Evolutionary conservation across 2,329 filamentous ascomycete genomes (phyloP).

Genomic region (Aspergillus sp.): DNA sequence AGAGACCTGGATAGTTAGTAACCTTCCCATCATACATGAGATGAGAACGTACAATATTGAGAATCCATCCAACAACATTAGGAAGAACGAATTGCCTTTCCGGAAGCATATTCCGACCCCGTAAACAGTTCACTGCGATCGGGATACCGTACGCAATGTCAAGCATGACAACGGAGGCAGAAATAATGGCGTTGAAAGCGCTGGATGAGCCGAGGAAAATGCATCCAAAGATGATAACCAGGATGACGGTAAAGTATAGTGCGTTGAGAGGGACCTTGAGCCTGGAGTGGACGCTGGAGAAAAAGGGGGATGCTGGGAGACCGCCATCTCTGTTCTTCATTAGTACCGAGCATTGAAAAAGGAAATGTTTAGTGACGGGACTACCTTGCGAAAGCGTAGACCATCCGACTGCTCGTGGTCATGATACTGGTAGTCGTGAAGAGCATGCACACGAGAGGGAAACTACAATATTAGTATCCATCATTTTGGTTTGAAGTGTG

Average conservation of each 20-base stretch:
- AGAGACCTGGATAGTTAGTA: slow-evolving; percentile 38
- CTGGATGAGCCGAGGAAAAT: slow-evolving; percentile 62
- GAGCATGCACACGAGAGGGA: slow-evolving; percentile 26
- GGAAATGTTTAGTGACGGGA: background rate
- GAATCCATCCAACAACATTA: slow-evolving; percentile 50
- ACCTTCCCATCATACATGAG: background rate
- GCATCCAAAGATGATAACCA: slow-evolving; percentile 61
- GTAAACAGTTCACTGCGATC: slow-evolving; percentile 60
- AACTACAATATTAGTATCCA: slow-evolving; percentile 9
- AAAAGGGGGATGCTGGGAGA: slow-evolving; percentile 54
- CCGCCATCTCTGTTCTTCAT: slow-evolving; percentile 51
- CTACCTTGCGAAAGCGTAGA: slow-evolving; percentile 28
- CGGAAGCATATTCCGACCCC: slow-evolving; percentile 60
- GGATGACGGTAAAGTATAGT: slow-evolving; percentile 52
- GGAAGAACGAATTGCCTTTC: slow-evolving; percentile 53
- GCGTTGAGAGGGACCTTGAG: slow-evolving; percentile 62
- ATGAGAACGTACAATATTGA: slow-evolving; percentile 44
- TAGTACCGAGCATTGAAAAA: background rate
- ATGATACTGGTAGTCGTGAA: slow-evolving; percentile 28
- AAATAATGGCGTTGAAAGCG: slow-evolving; percentile 66
- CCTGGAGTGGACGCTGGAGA: slow-evolving; percentile 54
- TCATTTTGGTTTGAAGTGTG: background rate
- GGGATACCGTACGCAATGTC: slow-evolving; percentile 70
- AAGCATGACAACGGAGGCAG: slow-evolving; percentile 64
- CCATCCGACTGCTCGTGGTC: slow-evolving; percentile 31